Base-by-base conservation (phyloP, 139 green algal genomes). In the Nannochloris sp. region DNA sequence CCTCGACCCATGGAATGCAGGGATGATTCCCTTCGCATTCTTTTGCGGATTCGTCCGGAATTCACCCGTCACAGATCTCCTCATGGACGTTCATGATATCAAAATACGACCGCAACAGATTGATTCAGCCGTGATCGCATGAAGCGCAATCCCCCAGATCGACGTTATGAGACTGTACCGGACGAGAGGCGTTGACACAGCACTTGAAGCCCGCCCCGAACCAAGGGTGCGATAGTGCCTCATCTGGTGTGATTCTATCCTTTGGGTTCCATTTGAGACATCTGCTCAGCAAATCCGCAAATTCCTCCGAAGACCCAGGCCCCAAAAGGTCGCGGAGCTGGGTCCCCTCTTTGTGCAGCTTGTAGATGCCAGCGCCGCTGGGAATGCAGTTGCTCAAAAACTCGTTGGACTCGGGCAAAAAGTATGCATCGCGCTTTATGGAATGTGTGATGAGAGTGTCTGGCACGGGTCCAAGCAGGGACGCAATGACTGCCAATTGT, bases 401-500 rank as follows among this genome's bases (percentile, higher is more conserved):
- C 33, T 40, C 33, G 8, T 40, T 40, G 9, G 46, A 28, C 17
- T 23, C 30, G 14, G 10, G 9, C 48, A 36, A 5, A 75, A 95
- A 97, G 72, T 87, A 97, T 59, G 84, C 84, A 65, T 74, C 61
- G 13, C 76, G 75, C 63, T 87, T 77, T 62, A 85, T 82, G 17
- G 79, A 76, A 5, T 66, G 56, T 40, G 63, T 28, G 61, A 96
- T 67, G 63, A 96, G 72, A 36, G 64, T 68, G 4, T 56, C 25
- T 3, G 83, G 86, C 3, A 82, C 85, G 48, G 59, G 59, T 30
- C 91, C 92, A 48, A 98, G 72, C 36, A 85, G 85, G 68, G 95
- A 84, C 25, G 88, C 70, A 46, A 98, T 94, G 67, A 88, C 83
- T 2, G 70, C 64, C 73, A 97, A 67, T 69, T 96, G 78, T 68